Base-by-base conservation (phyloP, 495 filamentous ascomycete genomes). In the Penicillium coprophilum region DNA sequence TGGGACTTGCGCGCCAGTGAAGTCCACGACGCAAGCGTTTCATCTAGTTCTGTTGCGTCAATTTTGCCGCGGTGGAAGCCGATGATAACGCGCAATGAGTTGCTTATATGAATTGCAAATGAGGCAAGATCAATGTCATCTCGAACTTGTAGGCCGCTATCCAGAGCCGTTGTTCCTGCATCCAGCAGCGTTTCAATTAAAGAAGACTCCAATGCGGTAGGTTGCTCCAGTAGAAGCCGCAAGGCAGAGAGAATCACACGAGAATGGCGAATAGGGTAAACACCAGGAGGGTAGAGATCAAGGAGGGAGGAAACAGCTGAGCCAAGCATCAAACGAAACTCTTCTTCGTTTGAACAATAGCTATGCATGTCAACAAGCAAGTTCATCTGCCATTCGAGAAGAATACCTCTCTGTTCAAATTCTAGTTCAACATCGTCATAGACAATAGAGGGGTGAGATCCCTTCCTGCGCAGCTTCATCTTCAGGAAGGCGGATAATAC, bases 311-410 rank as follows among this genome's bases (percentile, higher is more conserved):
- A 67, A 9, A 74, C 46, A 43, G 78, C 44, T 11, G 61, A 49
- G n/a, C 59, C 61, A 10, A 76, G 61, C 3, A 67, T 58, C 13
- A 53, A 59, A 13, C 65, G 69, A n/a, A 75, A 77, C 27, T 57
- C 50, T 24, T 74, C 67, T 32, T 72, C 70, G 15, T 55, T 68
- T 10, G 60, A 51, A 23, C 64, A 61, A 21, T 66, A 61, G 7
- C 51, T 28, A 21, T 71, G 65, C 24, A 74, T 54, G 34, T 77
- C 73, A 21, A 64, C 50, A 40, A 80, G 50, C 9, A 78, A 55
- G 12, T 62, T 48, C 49, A 87, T 63, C 58, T 87, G 82, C 73
- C 77, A 82, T 63, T 86, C 83, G 13, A 88, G 69, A 28, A 87
- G 52, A 17, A 78, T 53, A 10, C 77, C 81, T 58, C 80, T 64